A percentile compares a stretch with the other conserved stretches of the same genome.
Conservation (phyloP, 2,329 filamentous ascomycete genomes). For the Fusarium pseudonygamai region DNA sequence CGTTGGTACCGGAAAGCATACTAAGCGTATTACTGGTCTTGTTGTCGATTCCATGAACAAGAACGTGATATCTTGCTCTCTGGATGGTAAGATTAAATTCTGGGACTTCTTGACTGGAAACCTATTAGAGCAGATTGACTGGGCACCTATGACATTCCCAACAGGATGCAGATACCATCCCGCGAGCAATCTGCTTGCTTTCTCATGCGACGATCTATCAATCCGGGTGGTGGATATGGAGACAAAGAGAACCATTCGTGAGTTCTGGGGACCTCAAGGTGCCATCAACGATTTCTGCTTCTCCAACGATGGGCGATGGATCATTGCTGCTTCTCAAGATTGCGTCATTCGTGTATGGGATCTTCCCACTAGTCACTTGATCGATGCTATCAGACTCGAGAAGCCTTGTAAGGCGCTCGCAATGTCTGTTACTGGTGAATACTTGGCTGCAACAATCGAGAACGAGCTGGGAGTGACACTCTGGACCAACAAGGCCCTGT, state of each 20-base stretch:
- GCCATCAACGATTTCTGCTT: constrained; percentile 85
- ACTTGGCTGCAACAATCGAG: constrained; percentile 87
- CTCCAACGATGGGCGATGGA: constrained; percentile 92
- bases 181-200: constrained; percentile 84
- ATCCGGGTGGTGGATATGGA: constrained; percentile 91
- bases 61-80: constrained; percentile 82
- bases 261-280: constrained; percentile 84
- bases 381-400: constrained; percentile 86
- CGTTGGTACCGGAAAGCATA: constrained; percentile 76
- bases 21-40: constrained; percentile 83
- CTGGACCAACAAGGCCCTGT: constrained; percentile 94
- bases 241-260: constrained; percentile 89
- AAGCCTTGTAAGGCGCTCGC: constrained; percentile 84
- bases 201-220: constrained; percentile 88
- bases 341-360: constrained; percentile 90
- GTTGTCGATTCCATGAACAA: constrained; percentile 91
- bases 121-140: constrained; percentile 82
- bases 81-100: constrained; percentile 95
- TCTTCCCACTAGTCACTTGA: constrained; percentile 91
- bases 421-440: constrained; percentile 91
- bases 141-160: constrained; percentile 78
- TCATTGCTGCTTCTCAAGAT: constrained; percentile 87
- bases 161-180: constrained; percentile 83
- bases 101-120: constrained; percentile 93
- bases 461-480: constrained; percentile 88